Conservation (phyloP, 306 rosid genomes). For the Cicer pinnatifidum region DNA sequence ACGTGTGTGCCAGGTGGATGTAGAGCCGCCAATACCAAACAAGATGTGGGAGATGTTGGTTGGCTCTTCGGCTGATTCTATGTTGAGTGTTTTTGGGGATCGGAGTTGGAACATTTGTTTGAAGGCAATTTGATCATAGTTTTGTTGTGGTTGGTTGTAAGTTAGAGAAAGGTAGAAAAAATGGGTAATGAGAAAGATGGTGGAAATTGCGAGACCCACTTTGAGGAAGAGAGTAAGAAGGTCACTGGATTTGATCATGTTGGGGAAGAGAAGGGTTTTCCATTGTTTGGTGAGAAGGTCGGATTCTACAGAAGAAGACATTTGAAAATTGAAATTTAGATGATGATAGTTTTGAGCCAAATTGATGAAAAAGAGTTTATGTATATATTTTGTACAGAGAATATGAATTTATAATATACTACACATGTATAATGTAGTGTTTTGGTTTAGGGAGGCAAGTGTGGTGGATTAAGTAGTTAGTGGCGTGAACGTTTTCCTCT, state of each 20-base stretch:
- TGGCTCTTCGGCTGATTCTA: neutral
- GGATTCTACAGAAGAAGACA: constrained; percentile 36
- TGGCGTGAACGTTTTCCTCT: constrained; percentile 46
- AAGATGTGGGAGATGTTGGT: constrained; percentile 67
- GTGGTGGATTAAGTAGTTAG: constrained; percentile 42
- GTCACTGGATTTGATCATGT: constrained; percentile 35
- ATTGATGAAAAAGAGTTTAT: neutral
- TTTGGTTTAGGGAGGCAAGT: neutral
- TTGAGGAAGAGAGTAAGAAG: constrained; percentile 43
- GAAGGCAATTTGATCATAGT: neutral
- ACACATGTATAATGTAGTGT: neutral
- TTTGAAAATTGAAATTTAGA: neutral
- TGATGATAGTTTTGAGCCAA: neutral
- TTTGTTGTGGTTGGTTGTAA: constrained; percentile 22
- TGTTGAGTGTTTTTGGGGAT: neutral
- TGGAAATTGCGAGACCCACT: constrained; percentile 41
- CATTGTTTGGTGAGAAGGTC: constrained; percentile 45
- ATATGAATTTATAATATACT: too few species aligned
- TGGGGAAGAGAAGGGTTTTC: constrained; percentile 44
- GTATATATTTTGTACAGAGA: too few species aligned
- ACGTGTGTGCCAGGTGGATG: constrained; percentile 57
- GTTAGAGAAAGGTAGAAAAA: constrained; percentile 48
- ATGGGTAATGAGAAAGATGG: constrained; percentile 45
- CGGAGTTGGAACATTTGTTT: constrained; percentile 19
- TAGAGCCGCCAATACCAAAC: constrained; percentile 69